Evolutionary conservation across 2,329 filamentous ascomycete species (phyloP).

Genomic region (Cladosporium sphaerospermum): DNA sequence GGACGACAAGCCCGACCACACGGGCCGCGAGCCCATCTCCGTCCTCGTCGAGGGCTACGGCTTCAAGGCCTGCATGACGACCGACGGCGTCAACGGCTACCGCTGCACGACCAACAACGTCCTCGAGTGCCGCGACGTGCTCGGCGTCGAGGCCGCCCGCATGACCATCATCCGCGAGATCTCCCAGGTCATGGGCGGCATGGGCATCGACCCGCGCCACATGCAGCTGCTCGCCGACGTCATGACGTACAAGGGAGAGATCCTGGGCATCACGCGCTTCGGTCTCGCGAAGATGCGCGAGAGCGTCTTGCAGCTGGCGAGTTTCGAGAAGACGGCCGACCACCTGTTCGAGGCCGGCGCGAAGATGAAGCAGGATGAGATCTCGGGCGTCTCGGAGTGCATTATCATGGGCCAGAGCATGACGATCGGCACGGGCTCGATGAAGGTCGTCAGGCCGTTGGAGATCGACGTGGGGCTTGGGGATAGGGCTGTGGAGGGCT

Average conservation of each 20-base stretch:
- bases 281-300: slow-evolving; percentile 95
- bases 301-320: slow-evolving; percentile 84
- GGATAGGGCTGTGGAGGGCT: slow-evolving; percentile 1
- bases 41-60: slow-evolving; percentile 92
- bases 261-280: slow-evolving; percentile 93
- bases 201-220: slow-evolving; percentile 94
- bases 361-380: slow-evolving; percentile 82
- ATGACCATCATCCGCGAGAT: slow-evolving; percentile 88
- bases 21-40: slow-evolving; percentile 50
- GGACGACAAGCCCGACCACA: slow-evolving; percentile 58
- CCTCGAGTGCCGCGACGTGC: slow-evolving; percentile 78
- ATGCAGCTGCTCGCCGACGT: slow-evolving; percentile 97
- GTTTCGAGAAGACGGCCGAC: slow-evolving; percentile 96
- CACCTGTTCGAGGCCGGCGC: slow-evolving; percentile 93
- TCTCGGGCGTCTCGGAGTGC: slow-evolving; percentile 90
- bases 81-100: slow-evolving; percentile 78
- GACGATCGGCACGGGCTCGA: slow-evolving; percentile 81
- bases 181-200: slow-evolving; percentile 77
- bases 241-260: slow-evolving; percentile 98
- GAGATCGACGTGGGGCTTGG: slow-evolving; percentile 34
- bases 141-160: slow-evolving; percentile 92
- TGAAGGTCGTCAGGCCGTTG: slow-evolving; percentile 77
- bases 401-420: slow-evolving; percentile 99
- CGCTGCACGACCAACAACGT: slow-evolving; percentile 75
- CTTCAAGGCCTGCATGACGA: slow-evolving; percentile 82